A percentile compares a stretch with the other conserved stretches of the same genome.
phyloP scores from a whole-genome alignment of 1,139 yeast species.

The Yamadazyma oceani region DNA sequence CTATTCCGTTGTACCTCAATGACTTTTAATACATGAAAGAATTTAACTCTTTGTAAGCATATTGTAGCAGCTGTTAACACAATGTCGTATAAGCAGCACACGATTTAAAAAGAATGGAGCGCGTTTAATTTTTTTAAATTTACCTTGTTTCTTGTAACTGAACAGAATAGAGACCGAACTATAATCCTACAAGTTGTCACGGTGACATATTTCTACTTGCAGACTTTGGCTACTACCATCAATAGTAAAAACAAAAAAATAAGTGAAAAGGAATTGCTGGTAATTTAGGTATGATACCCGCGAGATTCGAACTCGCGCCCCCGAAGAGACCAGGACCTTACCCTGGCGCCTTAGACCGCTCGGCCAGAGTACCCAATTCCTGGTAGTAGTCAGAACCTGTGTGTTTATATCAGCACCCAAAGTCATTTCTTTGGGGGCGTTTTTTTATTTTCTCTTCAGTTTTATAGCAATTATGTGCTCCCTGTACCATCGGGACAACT shows the following conservation, averaged over 20 bases:
- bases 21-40: conserved; percentile 1
- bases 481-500: too few relatives aligned
- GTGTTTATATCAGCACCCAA: too few relatives aligned
- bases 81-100: background rate
- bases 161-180: too few relatives aligned
- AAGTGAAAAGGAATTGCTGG: conserved; percentile 39
- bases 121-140: conserved; percentile 1
- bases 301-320: conserved; percentile 60
- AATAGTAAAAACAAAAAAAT: conserved; percentile 17
- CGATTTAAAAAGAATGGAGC: background rate
- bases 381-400: conserved; percentile 9
- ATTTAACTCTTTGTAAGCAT: background rate
- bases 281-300: conserved; percentile 44
- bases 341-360: conserved; percentile 53
- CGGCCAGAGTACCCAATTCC: conserved; percentile 50
- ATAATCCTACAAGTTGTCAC: too few relatives aligned
- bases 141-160: background rate
- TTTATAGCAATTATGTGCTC: too few relatives aligned
- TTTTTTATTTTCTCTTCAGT: too few relatives aligned
- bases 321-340: conserved; percentile 58
- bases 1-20: background rate
- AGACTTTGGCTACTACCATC: too few relatives aligned
- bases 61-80: too few relatives aligned
- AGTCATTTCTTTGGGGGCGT: too few relatives aligned
- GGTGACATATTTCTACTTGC: too few relatives aligned